Percentiles rank a stretch among this genome's conserved stretches.
phyloP scores from a whole-genome alignment of 2,329 filamentous ascomycete species.

The Emericellopsis atlantica region DNA sequence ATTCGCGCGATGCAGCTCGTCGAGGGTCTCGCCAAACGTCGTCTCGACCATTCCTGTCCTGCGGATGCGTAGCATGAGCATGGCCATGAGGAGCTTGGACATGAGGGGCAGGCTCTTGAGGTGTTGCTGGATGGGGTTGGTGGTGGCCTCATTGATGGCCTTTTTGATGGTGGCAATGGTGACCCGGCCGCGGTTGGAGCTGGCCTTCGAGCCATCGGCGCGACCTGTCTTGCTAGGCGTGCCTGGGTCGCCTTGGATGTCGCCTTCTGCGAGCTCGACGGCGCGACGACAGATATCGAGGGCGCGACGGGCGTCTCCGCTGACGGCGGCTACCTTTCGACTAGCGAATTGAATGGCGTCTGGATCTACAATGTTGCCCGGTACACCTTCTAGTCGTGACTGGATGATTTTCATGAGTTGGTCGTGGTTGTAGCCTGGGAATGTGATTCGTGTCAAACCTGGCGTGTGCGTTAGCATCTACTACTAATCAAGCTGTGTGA shows the following conservation, averaged over 20 bases:
- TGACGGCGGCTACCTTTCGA: conserved; percentile 91
- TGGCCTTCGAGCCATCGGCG: conserved; percentile 10
- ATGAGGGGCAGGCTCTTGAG: conserved; percentile 70
- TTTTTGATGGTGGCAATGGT: conserved; percentile 89
- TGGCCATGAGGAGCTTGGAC: conserved; percentile 75
- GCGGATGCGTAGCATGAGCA: conserved; percentile 65
- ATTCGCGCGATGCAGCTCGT: conserved; percentile 46
- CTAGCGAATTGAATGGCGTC: conserved; percentile 95
- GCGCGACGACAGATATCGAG: conserved; percentile 91
- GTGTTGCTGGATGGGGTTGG: conserved; percentile 82
- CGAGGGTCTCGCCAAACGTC: conserved; percentile 76
- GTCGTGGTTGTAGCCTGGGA: conserved; percentile 92
- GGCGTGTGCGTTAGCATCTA: not conserved
- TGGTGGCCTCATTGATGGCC: conserved; percentile 90
- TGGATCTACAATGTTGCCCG: conserved; percentile 77
- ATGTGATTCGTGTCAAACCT: conserved; percentile 85
- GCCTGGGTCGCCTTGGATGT: conserved; percentile 33
- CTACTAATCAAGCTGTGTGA: not conserved
- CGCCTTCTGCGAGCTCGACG: conserved; percentile 84
- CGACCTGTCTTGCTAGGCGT: conserved; percentile 48
- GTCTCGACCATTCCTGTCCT: conserved; percentile 80
- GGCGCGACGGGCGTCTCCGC: conserved; percentile 81
- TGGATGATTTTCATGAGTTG: conserved; percentile 96
- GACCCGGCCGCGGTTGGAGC: conserved; percentile 40
- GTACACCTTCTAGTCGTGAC: conserved; percentile 80